These are phyloP conservation scores for Gossypium ekmanianum DNA, from an alignment of 345 rosid genomes.

Conservation along the genomic window DNA sequence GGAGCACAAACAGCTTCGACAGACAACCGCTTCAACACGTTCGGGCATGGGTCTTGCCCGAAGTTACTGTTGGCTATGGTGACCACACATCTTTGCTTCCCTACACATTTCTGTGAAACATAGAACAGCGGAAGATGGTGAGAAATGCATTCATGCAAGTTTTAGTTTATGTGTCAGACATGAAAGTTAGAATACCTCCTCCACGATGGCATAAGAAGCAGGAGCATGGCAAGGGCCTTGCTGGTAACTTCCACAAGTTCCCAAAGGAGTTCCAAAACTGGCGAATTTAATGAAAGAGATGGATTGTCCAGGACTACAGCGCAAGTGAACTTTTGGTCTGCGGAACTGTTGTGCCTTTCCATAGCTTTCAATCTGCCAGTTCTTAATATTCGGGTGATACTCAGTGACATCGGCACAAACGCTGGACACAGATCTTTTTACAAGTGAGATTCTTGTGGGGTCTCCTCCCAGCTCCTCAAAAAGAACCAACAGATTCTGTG, in stretches of 20 bases:
- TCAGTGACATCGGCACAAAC: constrained; percentile 92
- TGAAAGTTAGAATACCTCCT: constrained; percentile 54
- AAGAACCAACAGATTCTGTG: constrained; percentile 73
- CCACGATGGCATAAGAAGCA: constrained; percentile 64
- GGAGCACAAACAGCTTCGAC: constrained; percentile 25
- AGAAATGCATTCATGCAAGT: constrained; percentile 3
- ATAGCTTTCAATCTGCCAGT: constrained; percentile 98
- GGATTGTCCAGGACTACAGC: constrained; percentile 70
- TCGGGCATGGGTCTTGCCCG: constrained; percentile 23
- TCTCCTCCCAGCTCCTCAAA: constrained; percentile 98
- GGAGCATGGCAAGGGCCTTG: constrained; percentile 94
- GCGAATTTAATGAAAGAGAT: constrained; percentile 88
- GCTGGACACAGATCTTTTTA: constrained; percentile 69
- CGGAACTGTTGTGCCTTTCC: constrained; percentile 82
- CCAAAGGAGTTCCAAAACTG: constrained; percentile 96
- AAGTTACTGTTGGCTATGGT: constrained; percentile 24
- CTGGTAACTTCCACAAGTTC: constrained; percentile 91
- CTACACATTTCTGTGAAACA: constrained; percentile 67
- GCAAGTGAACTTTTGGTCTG: constrained; percentile 84
- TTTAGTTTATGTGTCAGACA: neutral
- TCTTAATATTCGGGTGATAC: constrained; percentile 87
- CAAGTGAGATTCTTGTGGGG: constrained; percentile 71
- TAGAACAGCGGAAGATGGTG: constrained; percentile 14
- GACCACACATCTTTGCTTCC: constrained; percentile 34
- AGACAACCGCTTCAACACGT: constrained; percentile 20